Percentiles rank a stretch among this genome's conserved stretches.
phyloP scores from a whole-genome alignment of 495 filamentous ascomycete species.

The Podospora tetraspora region DNA sequence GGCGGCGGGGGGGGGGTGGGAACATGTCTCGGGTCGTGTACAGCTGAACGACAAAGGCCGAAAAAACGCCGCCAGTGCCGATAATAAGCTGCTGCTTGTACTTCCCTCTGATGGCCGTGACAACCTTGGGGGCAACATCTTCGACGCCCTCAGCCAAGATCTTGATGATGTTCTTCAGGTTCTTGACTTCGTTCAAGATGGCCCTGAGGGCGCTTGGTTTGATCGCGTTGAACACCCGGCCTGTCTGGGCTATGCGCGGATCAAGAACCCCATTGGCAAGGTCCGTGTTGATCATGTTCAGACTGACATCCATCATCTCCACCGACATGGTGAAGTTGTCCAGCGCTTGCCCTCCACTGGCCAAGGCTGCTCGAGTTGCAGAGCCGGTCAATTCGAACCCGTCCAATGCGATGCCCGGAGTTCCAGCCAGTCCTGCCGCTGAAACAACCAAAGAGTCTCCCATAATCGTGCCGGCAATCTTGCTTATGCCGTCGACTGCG shows the following conservation, averaged over 20 bases:
- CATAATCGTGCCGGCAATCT: not conserved
- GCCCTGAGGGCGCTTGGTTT: not conserved
- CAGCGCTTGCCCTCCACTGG: not conserved
- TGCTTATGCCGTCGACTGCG: not conserved
- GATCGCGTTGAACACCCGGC: not conserved
- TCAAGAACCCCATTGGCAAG: not conserved
- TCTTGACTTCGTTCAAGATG: not conserved
- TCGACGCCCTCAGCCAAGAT: not conserved
- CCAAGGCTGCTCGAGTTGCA: not conserved
- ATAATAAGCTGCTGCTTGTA: not conserved
- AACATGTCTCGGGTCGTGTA: not conserved
- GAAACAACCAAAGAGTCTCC: not conserved
- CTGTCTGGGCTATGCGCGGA: not conserved
- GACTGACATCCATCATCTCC: not conserved
- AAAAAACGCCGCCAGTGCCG: not conserved
- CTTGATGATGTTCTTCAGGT: not conserved
- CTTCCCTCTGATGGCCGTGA: not conserved
- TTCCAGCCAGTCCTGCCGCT: not conserved
- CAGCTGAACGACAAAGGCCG: not conserved
- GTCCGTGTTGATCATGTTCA: not conserved
- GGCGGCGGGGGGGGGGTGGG: not conserved
- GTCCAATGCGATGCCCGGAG: not conserved
- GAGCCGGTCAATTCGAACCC: not conserved
- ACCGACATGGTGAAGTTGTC: not conserved
- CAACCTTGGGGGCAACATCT: not conserved